Percentiles rank a stretch among this genome's conserved stretches.
These are phyloP conservation scores for Calocybe indica DNA, from an alignment of 768 basidiomycete genomes.

Conservation along the genomic window DNA sequence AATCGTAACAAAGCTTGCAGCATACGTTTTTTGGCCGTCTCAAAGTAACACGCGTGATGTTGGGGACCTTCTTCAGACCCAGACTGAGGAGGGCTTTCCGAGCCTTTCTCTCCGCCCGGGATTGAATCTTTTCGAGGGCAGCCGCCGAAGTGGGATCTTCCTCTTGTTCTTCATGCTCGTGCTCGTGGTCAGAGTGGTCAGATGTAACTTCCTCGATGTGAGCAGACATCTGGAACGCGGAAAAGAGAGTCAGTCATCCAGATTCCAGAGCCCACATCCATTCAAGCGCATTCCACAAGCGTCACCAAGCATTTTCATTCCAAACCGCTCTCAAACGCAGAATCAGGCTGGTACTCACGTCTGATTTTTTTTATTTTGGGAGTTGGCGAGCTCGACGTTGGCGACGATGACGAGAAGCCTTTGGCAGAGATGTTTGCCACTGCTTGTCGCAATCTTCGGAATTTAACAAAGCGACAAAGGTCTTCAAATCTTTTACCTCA, in stretches of 20 bases:
- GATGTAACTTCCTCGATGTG: conserved; percentile 81
- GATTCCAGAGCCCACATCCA: conserved; percentile 30
- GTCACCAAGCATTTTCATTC: too few relatives aligned
- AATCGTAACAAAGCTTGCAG: conserved; percentile 1
- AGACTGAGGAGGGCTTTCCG: conserved; percentile 88
- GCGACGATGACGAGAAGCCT: not conserved
- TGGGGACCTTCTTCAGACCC: conserved; percentile 88
- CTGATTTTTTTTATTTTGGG: not conserved
- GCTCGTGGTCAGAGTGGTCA: conserved; percentile 70
- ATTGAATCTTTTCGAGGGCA: conserved; percentile 89
- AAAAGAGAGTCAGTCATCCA: conserved; percentile 16
- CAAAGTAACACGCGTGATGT: conserved; percentile 92
- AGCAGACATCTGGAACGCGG: conserved; percentile 58
- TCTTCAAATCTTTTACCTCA: not conserved
- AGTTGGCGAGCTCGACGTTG: not conserved
- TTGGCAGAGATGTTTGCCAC: not conserved
- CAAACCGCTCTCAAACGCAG: too few relatives aligned
- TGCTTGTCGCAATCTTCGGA: not conserved
- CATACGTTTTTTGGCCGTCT: conserved; percentile 90
- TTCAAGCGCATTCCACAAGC: not conserved
- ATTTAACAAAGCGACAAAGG: not conserved
- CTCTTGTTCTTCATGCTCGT: conserved; percentile 53
- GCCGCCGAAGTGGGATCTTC: conserved; percentile 83
- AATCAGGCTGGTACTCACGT: not conserved
- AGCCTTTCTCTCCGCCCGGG: conserved; percentile 91